Conservation (phyloP, 116 monocot species). For the Dioscorea cayenensis region DNA sequence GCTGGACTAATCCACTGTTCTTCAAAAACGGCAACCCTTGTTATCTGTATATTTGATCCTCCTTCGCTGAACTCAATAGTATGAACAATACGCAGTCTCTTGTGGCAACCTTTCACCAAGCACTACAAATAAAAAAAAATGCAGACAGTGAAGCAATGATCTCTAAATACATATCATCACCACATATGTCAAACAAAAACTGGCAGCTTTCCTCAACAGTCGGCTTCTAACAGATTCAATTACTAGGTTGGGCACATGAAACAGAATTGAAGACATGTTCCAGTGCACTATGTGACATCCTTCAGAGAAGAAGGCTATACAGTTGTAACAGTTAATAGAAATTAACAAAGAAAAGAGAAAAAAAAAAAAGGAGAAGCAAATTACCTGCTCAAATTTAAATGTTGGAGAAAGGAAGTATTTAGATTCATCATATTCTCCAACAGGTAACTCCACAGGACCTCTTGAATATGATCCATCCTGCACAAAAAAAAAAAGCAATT, state of each 20-base stretch:
- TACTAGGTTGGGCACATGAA: background rate
- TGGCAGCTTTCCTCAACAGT: too few relatives aligned
- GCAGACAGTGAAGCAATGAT: too few relatives aligned
- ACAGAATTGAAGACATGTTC: background rate
- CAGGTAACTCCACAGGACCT: constrained; percentile 74
- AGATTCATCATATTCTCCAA: constrained; percentile 68
- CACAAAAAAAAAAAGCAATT: constrained; percentile 9
- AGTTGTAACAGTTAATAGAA: background rate
- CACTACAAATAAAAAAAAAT: constrained; percentile 33
- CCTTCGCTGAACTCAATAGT: constrained; percentile 94
- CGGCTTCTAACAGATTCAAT: too few relatives aligned
- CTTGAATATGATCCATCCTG: constrained; percentile 99
- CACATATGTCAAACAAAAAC: too few relatives aligned
- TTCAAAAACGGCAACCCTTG: constrained; percentile 84
- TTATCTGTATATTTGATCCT: constrained; percentile 72
- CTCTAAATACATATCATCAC: too few relatives aligned
- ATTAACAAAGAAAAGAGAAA: too few relatives aligned
- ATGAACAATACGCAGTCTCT: constrained; percentile 83
- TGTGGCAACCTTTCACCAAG: constrained; percentile 96
- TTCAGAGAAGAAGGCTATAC: background rate
- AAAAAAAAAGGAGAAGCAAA: background rate
- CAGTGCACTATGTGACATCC: background rate
- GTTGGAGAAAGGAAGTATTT: constrained; percentile 83
- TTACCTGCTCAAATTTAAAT: constrained; percentile 89
- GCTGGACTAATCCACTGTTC: constrained; percentile 76